Base-by-base conservation (phyloP, 2,329 filamentous ascomycete genomes). In the Ophiostoma tasmaniense region DNA sequence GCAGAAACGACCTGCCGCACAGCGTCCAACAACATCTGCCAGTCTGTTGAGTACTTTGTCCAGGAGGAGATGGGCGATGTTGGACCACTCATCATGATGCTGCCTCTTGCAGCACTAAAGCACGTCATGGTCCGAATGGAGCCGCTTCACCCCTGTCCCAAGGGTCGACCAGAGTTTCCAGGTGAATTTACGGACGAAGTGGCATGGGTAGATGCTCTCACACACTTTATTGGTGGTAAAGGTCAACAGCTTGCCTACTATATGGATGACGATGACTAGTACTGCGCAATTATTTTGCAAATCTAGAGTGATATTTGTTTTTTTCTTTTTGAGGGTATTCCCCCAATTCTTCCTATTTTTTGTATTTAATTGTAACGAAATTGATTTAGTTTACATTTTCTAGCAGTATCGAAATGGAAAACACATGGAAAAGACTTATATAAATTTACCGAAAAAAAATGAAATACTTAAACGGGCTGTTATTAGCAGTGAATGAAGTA, bases 1-100 rank as follows among this genome's bases (percentile, higher is more conserved):
- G 67, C 66, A 25, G 35, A 37, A 1, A 10, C n/a, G 7, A 22
- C 67, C 2, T 45, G 28, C 14, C 69, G 69, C 28, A 64, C 70
- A 3, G 68, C 66, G 61, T 64, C 68, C n/a, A 69, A 66, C 65
- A 72, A 74, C 66, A 70, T 75, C 30, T 73, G 72, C 70, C 74
- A 74, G 68, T 71, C 72, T 1, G 62, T 71, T 28, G 74, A 75
- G 66, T 74, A 71, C 67, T 75, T 73, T 59, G 11, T 74, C 42
- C 64, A 64, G 3, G 69, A 72, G 8, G 10, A 25, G 20, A 71
- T 68, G 70, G 70, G 73, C 39, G 71, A 71, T n/a, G 66, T 74
- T 33, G 74, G 73, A 1, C 70, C 70, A 2, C 55, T 71, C 30
- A 67, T 68, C 1, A 70, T 69, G 61, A 65, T 73, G 1, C 66